Percentiles rank a stretch among this genome's conserved stretches.
These are phyloP conservation scores for Beauveria rudraprayagi DNA, from an alignment of 2,329 filamentous ascomycete species.

Conservation along the genomic window DNA sequence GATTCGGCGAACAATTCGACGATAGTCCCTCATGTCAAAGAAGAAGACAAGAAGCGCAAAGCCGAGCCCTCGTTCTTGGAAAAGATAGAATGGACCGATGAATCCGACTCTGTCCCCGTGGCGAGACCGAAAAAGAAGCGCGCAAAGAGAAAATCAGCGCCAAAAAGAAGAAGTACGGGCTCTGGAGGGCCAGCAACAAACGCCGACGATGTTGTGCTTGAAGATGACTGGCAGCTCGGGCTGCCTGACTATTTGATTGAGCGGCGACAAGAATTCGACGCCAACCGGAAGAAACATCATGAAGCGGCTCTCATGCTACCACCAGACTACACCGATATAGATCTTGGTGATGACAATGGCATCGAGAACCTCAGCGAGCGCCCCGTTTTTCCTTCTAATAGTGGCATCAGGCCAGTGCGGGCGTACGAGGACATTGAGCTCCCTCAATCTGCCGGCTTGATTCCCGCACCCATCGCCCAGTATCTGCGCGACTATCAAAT, in stretches of 20 bases:
- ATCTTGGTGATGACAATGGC: conserved; percentile 48
- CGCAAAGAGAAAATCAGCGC: conserved; percentile 25
- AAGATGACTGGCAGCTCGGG: conserved; percentile 40
- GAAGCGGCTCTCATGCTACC: conserved; percentile 67
- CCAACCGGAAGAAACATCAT: conserved; percentile 48
- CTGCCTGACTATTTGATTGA: conserved; percentile 67
- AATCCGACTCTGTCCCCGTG: conserved; percentile 52
- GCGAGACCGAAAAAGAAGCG: conserved; percentile 37
- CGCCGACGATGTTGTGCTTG: conserved; percentile 29
- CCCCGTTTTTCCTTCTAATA: conserved; percentile 53
- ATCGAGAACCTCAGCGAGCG: conserved; percentile 48
- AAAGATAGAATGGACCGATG: conserved; percentile 48
- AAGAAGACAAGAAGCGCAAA: conserved; percentile 28
- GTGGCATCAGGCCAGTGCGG: conserved; percentile 55
- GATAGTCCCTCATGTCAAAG: background rate
- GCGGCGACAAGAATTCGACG: conserved; percentile 63
- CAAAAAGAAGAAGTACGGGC: conserved; percentile 20
- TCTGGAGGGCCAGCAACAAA: conserved; percentile 17
- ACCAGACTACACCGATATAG: conserved; percentile 65
- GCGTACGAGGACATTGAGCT: conserved; percentile 69
- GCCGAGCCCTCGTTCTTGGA: conserved; percentile 28
- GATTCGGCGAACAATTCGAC: background rate
- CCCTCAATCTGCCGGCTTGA: conserved; percentile 66
- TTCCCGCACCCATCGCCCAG: conserved; percentile 83
- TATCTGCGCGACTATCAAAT: conserved; percentile 91